Percentiles rank a stretch among this genome's conserved stretches.
Conservation (phyloP, 1,284 basidiomycete species). For the Cryptococcus maquisensis region DNA sequence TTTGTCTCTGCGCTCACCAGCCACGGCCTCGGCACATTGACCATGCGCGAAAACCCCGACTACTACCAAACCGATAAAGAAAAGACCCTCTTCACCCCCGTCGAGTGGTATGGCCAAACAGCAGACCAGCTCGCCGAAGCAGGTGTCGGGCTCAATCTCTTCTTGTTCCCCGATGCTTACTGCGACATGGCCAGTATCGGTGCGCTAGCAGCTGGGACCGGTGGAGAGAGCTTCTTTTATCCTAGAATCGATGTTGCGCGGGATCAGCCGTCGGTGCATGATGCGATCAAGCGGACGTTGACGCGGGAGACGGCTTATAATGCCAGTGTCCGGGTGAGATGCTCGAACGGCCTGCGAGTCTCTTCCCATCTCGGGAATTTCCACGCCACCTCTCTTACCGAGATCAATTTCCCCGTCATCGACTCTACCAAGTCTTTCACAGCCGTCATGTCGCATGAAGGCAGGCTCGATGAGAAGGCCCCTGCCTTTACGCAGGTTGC, state of each 20-base stretch:
- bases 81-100: conserved; percentile 69
- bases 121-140: conserved; percentile 84
- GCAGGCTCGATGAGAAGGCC: conserved; percentile 64
- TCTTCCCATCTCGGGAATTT: conserved; percentile 76
- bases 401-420: conserved; percentile 74
- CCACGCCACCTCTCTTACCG: conserved; percentile 67
- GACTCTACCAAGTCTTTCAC: conserved; percentile 78
- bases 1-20: conserved; percentile 78
- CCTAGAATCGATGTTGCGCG: conserved; percentile 75
- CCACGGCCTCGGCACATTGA: conserved; percentile 68
- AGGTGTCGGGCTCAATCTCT: conserved; percentile 86
- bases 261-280: conserved; percentile 64
- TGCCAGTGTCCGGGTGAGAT: conserved; percentile 75
- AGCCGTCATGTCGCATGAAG: conserved; percentile 61
- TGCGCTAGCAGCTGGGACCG: conserved; percentile 67
- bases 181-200: conserved; percentile 88
- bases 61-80: conserved; percentile 90
- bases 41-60: conserved; percentile 62
- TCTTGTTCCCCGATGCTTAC: conserved; percentile 76
- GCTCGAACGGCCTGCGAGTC: conserved; percentile 76
- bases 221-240: conserved; percentile 92
- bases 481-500: conserved; percentile 88
- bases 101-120: conserved; percentile 64
- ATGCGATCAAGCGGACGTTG: conserved; percentile 69
- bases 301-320: conserved; percentile 74